Conservation (phyloP, 345 rosid genomes). For the Populus alba region DNA sequence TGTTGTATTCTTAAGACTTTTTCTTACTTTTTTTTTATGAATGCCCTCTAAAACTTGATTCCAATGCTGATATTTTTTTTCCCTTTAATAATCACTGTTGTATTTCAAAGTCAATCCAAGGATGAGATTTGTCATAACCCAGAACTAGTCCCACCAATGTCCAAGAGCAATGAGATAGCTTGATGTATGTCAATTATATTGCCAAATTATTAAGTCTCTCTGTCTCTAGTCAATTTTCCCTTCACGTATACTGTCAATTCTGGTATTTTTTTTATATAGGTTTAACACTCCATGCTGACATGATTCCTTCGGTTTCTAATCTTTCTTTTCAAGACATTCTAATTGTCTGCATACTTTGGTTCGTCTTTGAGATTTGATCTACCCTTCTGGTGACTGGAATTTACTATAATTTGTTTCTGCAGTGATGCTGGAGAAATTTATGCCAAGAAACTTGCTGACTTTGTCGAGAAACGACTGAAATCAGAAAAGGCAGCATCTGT, state of each 20-base stretch:
- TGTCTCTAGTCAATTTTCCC: neutral
- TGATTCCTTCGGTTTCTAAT: neutral
- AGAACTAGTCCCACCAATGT: neutral
- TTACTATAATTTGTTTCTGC: constrained; percentile 24
- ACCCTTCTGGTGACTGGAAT: constrained; percentile 9
- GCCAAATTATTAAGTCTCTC: neutral
- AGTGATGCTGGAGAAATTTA: constrained; percentile 90
- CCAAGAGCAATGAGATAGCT: neutral
- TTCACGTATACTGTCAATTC: neutral
- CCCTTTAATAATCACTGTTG: neutral
- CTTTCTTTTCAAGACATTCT: neutral
- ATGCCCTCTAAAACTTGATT: neutral
- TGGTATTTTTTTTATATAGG: neutral
- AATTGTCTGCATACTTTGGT: neutral
- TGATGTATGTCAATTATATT: neutral
- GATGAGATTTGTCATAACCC: neutral
- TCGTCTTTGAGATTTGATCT: neutral
- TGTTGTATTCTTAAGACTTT: neutral
- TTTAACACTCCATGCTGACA: neutral
- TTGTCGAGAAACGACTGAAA: constrained; percentile 87
- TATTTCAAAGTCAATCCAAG: neutral
- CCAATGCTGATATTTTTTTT: neutral
- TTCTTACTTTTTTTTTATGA: neutral
- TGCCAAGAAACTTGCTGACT: constrained; percentile 81
- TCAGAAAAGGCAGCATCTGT: constrained; percentile 97